phyloP scores from a whole-genome alignment of 2,329 filamentous ascomycete species.

The Fusarium graminum region DNA sequence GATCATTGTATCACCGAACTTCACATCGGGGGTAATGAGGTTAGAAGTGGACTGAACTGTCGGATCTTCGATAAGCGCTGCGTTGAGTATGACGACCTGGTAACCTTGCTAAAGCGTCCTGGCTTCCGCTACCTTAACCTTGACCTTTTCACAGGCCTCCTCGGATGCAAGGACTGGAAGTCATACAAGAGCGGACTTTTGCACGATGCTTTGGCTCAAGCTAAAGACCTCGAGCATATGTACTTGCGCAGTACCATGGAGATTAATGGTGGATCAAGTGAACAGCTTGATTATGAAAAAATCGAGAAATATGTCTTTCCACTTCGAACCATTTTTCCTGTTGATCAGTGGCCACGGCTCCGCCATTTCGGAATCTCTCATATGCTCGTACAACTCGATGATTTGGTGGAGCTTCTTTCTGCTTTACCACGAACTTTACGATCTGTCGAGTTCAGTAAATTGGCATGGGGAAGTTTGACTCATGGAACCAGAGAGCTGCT shows the following conservation, averaged over 20 bases:
- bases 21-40: background rate
- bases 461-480: background rate
- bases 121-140: constrained; percentile 1
- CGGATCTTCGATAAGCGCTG: constrained; percentile 3
- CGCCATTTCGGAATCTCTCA: constrained; percentile 6
- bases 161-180: background rate
- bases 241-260: background rate
- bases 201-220: background rate
- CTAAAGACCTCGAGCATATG: background rate
- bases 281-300: background rate
- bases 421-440: background rate
- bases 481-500: background rate
- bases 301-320: background rate
- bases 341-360: background rate
- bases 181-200: background rate
- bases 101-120: background rate
- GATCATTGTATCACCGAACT: constrained; percentile 1
- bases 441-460: background rate
- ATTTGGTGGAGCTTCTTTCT: background rate
- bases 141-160: background rate
- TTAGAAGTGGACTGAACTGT: background rate
- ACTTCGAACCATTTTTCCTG: background rate
- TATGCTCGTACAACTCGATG: background rate
- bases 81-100: background rate
- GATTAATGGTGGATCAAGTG: rapidly evolving